Evolutionary conservation across 495 filamentous ascomycete species (phyloP).

Genomic region (Penicillium goetzii): DNA sequence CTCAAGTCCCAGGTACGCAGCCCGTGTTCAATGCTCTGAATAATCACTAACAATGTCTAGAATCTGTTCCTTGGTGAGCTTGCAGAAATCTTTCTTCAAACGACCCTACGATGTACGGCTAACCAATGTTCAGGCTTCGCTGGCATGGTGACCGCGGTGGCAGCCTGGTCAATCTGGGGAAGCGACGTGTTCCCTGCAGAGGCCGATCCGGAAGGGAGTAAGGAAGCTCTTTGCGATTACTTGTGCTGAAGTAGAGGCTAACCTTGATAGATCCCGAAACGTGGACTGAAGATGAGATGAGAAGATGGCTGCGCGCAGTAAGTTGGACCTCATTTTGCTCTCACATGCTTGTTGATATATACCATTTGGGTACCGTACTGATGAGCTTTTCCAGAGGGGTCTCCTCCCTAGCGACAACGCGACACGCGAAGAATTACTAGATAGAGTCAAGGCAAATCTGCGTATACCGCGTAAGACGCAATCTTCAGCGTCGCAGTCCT

Average conservation of each 20-base stretch:
- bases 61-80: conserved; percentile 62
- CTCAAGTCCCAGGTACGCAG: conserved; percentile 72
- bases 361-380: not conserved
- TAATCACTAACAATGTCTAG: conserved; percentile 35
- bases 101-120: conserved; percentile 2
- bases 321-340: conserved; percentile 30
- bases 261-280: conserved; percentile 57
- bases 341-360: not conserved
- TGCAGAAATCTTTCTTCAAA: not conserved
- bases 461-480: conserved; percentile 46
- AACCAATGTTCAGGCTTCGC: conserved; percentile 59
- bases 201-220: conserved; percentile 76
- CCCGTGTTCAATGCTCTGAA: not conserved
- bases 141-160: conserved; percentile 80
- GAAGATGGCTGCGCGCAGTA: conserved; percentile 76
- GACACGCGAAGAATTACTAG: conserved; percentile 75
- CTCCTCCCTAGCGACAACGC: conserved; percentile 68
- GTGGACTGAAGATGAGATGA: conserved; percentile 75
- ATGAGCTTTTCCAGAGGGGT: conserved; percentile 60
- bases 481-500: conserved; percentile 15
- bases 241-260: not conserved
- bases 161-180: conserved; percentile 83
- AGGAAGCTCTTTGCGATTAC: conserved; percentile 10
- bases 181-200: conserved; percentile 74
- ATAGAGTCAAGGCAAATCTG: conserved; percentile 80